Evolutionary conservation across 202 grass and related monocot genomes (phyloP), one percentile per base, ranked within the genome.

Genomic region (Setaria italica): DNA sequence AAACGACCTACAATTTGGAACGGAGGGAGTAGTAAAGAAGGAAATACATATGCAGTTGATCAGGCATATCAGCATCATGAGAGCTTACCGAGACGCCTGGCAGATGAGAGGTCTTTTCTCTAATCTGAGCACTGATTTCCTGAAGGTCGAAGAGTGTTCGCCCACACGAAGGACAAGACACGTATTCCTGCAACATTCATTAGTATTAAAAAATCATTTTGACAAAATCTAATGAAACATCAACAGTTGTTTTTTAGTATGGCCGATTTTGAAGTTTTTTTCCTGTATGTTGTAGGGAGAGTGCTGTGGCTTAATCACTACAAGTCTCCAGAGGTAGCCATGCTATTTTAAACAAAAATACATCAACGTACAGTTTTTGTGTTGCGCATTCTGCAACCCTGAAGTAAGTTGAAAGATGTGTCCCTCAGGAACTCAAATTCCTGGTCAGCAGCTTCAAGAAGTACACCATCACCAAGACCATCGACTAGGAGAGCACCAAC

Each of bases 361-460:
- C 55, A 82, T 78, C 0, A 74, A 87, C 94, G 4, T 94, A 99
- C 97, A 9, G 97, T 99, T 94, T 99, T 99, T 79, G 97, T 99
- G 90, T 97, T 99, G 90, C 97, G 93, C 97, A 99, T 99, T 83
- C 97, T 95, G 92, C 97, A 99, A 75, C 97, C 97, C 88, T 99
- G 97, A 76, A 99, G 88, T 80, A 99, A 87, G 75, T 99, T 99
- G 90, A 99, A 99, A 78, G 97, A 99, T 70, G 92, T 97, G 82
- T 90, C 88, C 80, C 90, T 90, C 86, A 97, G 85, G 62, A 92
- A 97, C 66, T 97, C 94, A 55, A 94, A 88, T 50, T 97, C 90
- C 81, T 94, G 94, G 74, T 76, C 87, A 62, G 67, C 48, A 82
- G 92, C 92, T 76, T 97, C 94, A 20, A 99, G 91, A 80, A 99